phyloP scores from a whole-genome alignment of 2,329 filamentous ascomycete genomes.

The Diaporthe destruens region DNA sequence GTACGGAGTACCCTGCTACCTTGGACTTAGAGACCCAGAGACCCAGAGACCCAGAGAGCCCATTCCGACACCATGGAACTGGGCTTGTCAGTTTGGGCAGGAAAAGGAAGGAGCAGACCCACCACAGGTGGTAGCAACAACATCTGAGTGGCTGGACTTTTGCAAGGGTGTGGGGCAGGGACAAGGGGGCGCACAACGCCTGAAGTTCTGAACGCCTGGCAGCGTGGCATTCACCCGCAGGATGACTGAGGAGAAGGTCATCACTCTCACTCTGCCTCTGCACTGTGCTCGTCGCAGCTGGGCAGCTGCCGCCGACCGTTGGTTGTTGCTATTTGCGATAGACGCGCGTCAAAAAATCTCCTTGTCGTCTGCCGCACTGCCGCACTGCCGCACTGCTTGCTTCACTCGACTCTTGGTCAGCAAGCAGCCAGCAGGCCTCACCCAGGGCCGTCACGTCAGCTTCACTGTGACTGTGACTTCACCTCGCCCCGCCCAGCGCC shows the following conservation, averaged over 20 bases:
- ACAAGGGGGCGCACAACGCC: neutral
- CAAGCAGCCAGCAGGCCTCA: no score
- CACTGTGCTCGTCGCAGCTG: neutral
- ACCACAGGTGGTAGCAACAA: neutral
- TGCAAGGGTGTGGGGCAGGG: slow-evolving; percentile 1
- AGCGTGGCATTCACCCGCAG: slow-evolving; percentile 4
- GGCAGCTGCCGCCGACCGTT: slow-evolving; percentile 3
- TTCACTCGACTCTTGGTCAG: no score
- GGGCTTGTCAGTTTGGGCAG: neutral
- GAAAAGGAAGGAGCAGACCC: slow-evolving; percentile 9
- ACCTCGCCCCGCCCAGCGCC: neutral
- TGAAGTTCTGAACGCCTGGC: neutral
- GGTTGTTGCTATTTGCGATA: slow-evolving; percentile 27
- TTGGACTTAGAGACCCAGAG: no score
- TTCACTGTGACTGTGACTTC: neutral
- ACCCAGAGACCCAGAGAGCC: no score
- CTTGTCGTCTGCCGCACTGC: no score
- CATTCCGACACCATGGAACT: slow-evolving; percentile 19
- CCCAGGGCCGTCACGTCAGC: no score
- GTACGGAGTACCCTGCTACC: no score
- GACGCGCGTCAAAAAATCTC: slow-evolving; percentile 18
- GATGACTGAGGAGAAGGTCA: slow-evolving; percentile 1
- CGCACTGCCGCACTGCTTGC: no score
- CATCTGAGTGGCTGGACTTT: slow-evolving; percentile 8
- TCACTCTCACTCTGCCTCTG: neutral